These are phyloP conservation scores for Pichia pseudocactophila DNA, from an alignment of 805 yeast genomes.

Conservation along the genomic window DNA sequence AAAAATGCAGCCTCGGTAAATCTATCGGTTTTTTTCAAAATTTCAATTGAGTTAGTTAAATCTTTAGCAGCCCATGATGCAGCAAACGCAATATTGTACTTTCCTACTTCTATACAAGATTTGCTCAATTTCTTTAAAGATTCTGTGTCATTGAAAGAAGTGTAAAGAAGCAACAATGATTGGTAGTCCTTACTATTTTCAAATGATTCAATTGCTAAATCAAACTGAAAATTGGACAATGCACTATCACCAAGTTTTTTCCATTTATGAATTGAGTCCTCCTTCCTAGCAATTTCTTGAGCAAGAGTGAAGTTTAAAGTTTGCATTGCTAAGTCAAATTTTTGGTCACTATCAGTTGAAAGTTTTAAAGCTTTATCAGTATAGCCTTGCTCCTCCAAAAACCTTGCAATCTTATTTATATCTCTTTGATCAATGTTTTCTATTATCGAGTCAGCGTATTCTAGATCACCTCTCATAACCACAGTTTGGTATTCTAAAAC, in stretches of 20 bases:
- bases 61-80: constrained; percentile 85
- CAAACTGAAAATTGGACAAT: constrained; percentile 66
- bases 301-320: constrained; percentile 70
- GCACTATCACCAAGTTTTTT: constrained; percentile 85
- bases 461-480: constrained; percentile 89
- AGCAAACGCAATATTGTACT: constrained; percentile 84
- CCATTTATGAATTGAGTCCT: constrained; percentile 68
- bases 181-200: constrained; percentile 73
- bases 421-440: constrained; percentile 59
- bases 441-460: constrained; percentile 61
- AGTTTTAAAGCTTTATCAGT: constrained; percentile 74
- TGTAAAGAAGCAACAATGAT: constrained; percentile 70
- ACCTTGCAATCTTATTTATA: constrained; percentile 73
- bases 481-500: constrained; percentile 94
- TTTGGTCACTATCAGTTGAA: constrained; percentile 83
- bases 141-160: constrained; percentile 64
- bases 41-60: constrained; percentile 47
- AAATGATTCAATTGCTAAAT: constrained; percentile 72
- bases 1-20: constrained; percentile 80
- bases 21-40: constrained; percentile 61
- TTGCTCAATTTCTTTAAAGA: constrained; percentile 58
- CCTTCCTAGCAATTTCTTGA: constrained; percentile 48
- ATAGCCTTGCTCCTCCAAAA: constrained; percentile 88
- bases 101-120: constrained; percentile 62
- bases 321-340: constrained; percentile 78